phyloP scores from a whole-genome alignment of 176 grass and related monocot genomes.

The Zoysia japonica region DNA sequence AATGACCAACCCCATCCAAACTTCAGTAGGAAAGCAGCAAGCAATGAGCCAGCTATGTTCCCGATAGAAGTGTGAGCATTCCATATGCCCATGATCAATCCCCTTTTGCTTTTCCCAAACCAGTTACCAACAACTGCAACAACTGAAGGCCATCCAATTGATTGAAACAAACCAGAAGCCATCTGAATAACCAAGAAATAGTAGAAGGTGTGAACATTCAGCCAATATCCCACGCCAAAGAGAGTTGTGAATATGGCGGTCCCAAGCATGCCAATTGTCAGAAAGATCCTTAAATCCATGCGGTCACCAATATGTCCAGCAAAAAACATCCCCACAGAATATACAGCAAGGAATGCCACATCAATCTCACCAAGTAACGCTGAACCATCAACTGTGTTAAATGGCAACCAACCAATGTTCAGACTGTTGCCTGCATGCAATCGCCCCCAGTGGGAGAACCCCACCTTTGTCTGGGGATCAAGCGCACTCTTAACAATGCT shows the following conservation, averaged over 20 bases:
- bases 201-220: slow-evolving; percentile 72
- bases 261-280: slow-evolving; percentile 79
- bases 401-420: slow-evolving; percentile 62
- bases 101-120: slow-evolving; percentile 88
- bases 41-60: slow-evolving; percentile 77
- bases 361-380: slow-evolving; percentile 67
- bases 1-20: slow-evolving; percentile 93
- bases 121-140: slow-evolving; percentile 83
- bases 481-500: slow-evolving; percentile 81
- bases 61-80: slow-evolving; percentile 85
- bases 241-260: slow-evolving; percentile 74
- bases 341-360: slow-evolving; percentile 74
- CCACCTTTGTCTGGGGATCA: slow-evolving; percentile 59
- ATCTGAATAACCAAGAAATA: slow-evolving; percentile 83
- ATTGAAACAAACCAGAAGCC: slow-evolving; percentile 77
- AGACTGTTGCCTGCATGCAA: slow-evolving; percentile 22
- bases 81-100: slow-evolving; percentile 90
- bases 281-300: slow-evolving; percentile 73
- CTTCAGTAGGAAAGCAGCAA: slow-evolving; percentile 74
- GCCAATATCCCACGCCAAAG: slow-evolving; percentile 81
- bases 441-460: slow-evolving; percentile 44
- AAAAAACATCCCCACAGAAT: slow-evolving; percentile 83
- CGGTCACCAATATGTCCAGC: slow-evolving; percentile 77
- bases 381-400: slow-evolving; percentile 58
- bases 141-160: slow-evolving; percentile 82